Evolutionary conservation across 2,329 filamentous ascomycete species (phyloP).

Genomic region (Xylariaceae sp.): DNA sequence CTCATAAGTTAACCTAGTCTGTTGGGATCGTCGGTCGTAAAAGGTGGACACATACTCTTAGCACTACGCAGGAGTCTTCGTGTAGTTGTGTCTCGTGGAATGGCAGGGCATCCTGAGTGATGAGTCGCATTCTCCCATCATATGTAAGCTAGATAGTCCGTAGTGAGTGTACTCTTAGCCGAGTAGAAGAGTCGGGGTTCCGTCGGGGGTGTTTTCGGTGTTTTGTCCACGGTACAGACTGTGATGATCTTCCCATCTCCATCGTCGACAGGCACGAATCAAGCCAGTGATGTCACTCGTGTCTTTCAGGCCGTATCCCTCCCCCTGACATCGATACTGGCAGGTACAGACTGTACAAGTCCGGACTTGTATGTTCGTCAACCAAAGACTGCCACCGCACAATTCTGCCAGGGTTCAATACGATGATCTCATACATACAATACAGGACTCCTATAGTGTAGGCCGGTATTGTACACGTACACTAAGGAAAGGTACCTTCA

Average conservation of each 20-base stretch:
- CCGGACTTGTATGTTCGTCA: slow-evolving; percentile 26
- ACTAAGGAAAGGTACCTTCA: too few species aligned
- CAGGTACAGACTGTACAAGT: too few species aligned
- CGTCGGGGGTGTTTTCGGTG: not conserved
- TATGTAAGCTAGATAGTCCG: not conserved
- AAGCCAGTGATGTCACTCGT: slow-evolving; percentile 26
- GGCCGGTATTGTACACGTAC: too few species aligned
- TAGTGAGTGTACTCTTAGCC: too few species aligned
- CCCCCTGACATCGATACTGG: too few species aligned
- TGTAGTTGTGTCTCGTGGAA: not conserved
- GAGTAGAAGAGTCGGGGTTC: too few species aligned
- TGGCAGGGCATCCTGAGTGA: not conserved
- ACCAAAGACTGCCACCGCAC: slow-evolving; percentile 30
- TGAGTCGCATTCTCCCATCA: not conserved
- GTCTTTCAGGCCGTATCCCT: slow-evolving; percentile 26
- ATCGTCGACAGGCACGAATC: not conserved
- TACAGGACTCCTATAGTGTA: too few species aligned
- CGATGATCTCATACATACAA: slow-evolving; percentile 29
- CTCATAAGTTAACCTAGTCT: not conserved
- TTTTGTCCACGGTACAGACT: not conserved
- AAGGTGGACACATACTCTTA: not conserved
- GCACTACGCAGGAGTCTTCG: not conserved
- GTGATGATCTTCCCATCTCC: not conserved
- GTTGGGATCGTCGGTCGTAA: not conserved
- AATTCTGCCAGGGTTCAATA: slow-evolving; percentile 29